Evolutionary conservation across 2,329 filamentous ascomycete genomes (phyloP).

Genomic region (Pezicula neosporulosa): DNA sequence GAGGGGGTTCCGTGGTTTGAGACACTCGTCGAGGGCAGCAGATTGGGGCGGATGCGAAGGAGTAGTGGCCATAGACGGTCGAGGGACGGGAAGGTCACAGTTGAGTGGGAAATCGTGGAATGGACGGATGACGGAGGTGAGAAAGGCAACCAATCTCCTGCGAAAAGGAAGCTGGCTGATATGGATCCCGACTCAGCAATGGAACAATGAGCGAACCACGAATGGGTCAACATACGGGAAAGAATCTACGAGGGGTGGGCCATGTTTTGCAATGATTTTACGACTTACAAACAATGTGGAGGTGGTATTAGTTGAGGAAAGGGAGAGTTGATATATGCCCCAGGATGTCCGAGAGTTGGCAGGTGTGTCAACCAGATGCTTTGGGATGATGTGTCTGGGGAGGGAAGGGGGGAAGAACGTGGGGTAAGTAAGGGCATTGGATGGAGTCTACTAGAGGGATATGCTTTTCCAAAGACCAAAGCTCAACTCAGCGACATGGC

Average conservation of each 20-base stretch:
- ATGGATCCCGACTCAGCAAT: conserved; percentile 12
- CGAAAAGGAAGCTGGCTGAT: conserved; percentile 52
- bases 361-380: no score
- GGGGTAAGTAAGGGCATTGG: no score
- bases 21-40: conserved; percentile 72
- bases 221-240: conserved; percentile 2
- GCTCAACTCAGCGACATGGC: no score
- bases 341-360: no score
- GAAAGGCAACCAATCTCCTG: conserved; percentile 30
- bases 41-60: conserved; percentile 64
- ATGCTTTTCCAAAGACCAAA: no score
- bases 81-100: conserved; percentile 58
- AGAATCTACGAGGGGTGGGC: background rate
- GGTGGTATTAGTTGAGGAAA: no score
- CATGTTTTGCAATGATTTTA: no score
- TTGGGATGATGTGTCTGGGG: no score
- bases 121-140: conserved; percentile 50
- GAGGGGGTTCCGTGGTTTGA: conserved; percentile 82
- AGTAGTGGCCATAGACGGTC: conserved; percentile 51
- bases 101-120: conserved; percentile 85
- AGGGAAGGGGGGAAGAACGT: no score
- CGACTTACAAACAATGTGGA: background rate
- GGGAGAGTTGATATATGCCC: no score
- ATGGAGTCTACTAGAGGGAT: no score
- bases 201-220: conserved; percentile 4